Evolutionary conservation across 208 protist genomes (phyloP).

Genomic region (Herpetomonas muscarum): DNA sequence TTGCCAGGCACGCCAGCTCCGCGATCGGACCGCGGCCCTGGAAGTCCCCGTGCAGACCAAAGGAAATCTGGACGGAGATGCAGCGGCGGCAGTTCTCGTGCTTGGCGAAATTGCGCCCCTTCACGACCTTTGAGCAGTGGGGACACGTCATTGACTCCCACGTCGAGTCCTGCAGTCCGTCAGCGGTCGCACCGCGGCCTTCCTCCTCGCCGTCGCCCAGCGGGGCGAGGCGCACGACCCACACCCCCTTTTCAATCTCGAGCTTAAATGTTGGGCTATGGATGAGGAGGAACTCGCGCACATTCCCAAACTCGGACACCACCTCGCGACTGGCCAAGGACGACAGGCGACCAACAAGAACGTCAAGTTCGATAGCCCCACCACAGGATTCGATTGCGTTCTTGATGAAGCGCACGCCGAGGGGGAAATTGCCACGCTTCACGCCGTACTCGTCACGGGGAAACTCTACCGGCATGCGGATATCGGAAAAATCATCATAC

Average conservation of each 20-base stretch:
- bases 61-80: conserved; percentile 82
- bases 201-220: conserved; percentile 9
- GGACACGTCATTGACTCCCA: conserved; percentile 85
- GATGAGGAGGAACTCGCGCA: conserved; percentile 88
- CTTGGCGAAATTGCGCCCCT: conserved; percentile 81
- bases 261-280: conserved; percentile 86
- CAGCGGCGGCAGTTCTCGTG: conserved; percentile 80
- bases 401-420: conserved; percentile 88
- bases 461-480: conserved; percentile 84
- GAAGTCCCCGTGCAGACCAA: conserved; percentile 70
- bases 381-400: conserved; percentile 78
- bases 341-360: conserved; percentile 78
- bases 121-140: conserved; percentile 74
- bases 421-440: conserved; percentile 81
- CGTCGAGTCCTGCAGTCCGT: conserved; percentile 39
- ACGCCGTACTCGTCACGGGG: conserved; percentile 90
- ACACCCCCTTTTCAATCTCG: conserved; percentile 51
- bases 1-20: conserved; percentile 68
- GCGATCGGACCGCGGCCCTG: conserved; percentile 73
- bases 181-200: not conserved
- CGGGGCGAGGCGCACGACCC: conserved; percentile 68
- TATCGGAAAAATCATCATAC: conserved; percentile 68
- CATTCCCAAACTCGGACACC: conserved; percentile 79
- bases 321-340: conserved; percentile 70
- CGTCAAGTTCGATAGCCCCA: conserved; percentile 86